Base-by-base conservation (phyloP, 2,329 filamentous ascomycete genomes). In the Sarocladiaceae sp. region DNA sequence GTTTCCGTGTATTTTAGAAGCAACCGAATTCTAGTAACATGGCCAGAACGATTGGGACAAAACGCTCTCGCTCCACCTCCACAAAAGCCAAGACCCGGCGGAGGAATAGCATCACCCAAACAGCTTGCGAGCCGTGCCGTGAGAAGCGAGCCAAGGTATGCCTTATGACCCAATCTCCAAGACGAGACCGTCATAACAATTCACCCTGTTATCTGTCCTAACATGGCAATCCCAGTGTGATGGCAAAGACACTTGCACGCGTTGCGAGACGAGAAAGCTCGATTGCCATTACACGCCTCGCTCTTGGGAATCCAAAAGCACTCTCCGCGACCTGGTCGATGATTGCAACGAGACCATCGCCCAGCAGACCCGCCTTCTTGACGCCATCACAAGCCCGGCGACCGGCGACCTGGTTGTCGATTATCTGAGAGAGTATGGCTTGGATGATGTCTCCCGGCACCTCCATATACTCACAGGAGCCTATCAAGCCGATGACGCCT, bases 141-240 rank as follows among this genome's bases (percentile, higher is more conserved):
- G 44, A 48, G 28, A 48, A 48, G 17, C 20, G 44, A 33, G 44
- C 44, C 20, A 48, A 48, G 44, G 44, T 48, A 12, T 12, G 23
- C n/a, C 7, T 15, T 31, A 8, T 15, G 8, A 31, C 8, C 11
- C 35, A 10, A 37, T n/a, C 18, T 37, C 35, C n/a, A 37, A 17
- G 6, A 12, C 15, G 12, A 37, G 15, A 37, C n/a, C n/a, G n/a
- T 37, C n/a, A 10, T 37, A 6, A 12, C 35, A 10, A 10, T 17
- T 10, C 18, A 6, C 35, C 35, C 35, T 12, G 18, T 6, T 37
- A 10, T 6, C 29, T 8, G 15, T 31, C 15, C 15, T 15, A 31
- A 31, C 15, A 8, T 31, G 29, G 29, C 15, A 8, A 6, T 26
- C 10, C 12, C 17, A 46, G 40, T 46, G 40, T 18, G 25, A 26